Evolutionary conservation across 1,284 basidiomycete species (phyloP).

Genomic region (Boletus semigastroideus): DNA sequence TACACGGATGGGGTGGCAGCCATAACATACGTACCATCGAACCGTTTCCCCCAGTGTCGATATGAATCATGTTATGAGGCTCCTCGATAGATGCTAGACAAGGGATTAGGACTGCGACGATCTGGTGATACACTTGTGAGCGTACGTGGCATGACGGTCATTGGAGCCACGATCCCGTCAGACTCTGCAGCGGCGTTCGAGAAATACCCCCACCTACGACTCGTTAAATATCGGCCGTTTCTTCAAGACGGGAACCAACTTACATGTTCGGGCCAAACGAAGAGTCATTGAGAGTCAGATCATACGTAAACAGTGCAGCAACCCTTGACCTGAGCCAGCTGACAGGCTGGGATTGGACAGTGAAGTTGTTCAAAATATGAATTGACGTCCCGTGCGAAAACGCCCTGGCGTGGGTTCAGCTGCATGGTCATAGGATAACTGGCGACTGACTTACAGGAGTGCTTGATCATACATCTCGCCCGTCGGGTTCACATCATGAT

Average conservation of each 20-base stretch:
- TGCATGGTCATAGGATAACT: background rate
- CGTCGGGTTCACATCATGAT: constrained; percentile 1
- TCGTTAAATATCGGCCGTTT: background rate
- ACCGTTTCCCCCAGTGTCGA: constrained; percentile 15
- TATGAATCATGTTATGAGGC: constrained; percentile 16
- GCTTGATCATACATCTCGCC: constrained; percentile 12
- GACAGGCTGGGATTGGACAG: too few relatives aligned
- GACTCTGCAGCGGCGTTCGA: constrained; percentile 4
- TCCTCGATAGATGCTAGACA: constrained; percentile 16
- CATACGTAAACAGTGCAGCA: constrained; percentile 10
- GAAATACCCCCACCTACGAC: constrained; percentile 19
- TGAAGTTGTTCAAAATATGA: too few relatives aligned
- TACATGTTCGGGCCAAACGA: constrained; percentile 19
- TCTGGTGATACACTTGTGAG: background rate
- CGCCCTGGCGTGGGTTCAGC: constrained; percentile 3
- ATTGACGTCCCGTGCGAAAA: constrained; percentile 6
- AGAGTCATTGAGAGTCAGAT: constrained; percentile 7
- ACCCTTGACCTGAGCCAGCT: constrained; percentile 15
- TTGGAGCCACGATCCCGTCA: constrained; percentile 3
- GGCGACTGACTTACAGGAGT: constrained; percentile 1
- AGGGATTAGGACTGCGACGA: background rate
- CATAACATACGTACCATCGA: constrained; percentile 10
- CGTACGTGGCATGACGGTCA: constrained; percentile 14
- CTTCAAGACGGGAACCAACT: background rate
- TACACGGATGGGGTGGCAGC: background rate